Evolutionary conservation across 108 stramenopile genomes (phyloP), one percentile per base, ranked within the genome.

Genomic region (Discostella stelligeroides): DNA sequence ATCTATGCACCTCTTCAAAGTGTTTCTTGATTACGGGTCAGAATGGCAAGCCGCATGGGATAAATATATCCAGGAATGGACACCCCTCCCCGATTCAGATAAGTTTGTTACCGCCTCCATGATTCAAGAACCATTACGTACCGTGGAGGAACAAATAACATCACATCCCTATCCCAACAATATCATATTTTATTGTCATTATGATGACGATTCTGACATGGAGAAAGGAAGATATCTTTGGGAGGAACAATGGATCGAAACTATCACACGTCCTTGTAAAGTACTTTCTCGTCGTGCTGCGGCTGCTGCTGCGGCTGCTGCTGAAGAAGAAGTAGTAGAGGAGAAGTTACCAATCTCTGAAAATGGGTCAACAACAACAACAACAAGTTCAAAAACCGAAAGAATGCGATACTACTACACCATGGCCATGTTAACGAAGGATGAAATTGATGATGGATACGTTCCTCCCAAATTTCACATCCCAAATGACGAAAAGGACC

Each of bases 41-140:
- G 86, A 79, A 7, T 94, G 93, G 93, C 75, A 83, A 63, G 83
- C 79, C 30, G 87, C 93, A 21, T 94, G 93, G 93, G 68, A 88
- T n/a, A 72, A 73, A 18, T 74, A 88, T 29, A 69, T 84, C 4
- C 72, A 82, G 49, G 65, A 79, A 15, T 84, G 87, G 53, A 50
- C 77, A 17, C 86, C 82, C 48, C 61, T 73, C 6, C 41, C 42
- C 10, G 74, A 42, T 49, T 72, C 79, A 7, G 63, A 79, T 2
- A 56, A 60, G 29, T 83, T 60, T 57, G 55, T 69, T 25, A 23
- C 78, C 12, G 79, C 79, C 13, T 40, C 41, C 10, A 78, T 75
- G 83, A 84, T 49, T 48, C 54, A 15, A 46, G 48, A 50, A 41
- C 62, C 82, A 10, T 49, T 94, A 28, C 68, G 89, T 23, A 90